Evolutionary conservation across 352 stramenopile genomes (phyloP).

Genomic region (Globisporangium irregulare): DNA sequence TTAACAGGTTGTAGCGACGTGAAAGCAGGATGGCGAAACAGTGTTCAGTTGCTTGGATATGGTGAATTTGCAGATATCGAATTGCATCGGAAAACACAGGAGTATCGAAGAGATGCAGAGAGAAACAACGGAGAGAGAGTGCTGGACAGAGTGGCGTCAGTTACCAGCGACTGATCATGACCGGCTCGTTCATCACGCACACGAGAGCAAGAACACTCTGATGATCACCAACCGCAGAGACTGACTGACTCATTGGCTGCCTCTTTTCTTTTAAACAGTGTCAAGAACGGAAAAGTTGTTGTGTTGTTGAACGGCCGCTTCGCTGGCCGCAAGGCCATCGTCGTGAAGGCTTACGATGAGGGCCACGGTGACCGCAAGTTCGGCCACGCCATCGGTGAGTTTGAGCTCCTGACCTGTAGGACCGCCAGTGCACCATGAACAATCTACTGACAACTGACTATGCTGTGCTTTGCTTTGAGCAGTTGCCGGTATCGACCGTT

Average conservation of each 20-base stretch:
- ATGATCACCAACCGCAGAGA: neutral
- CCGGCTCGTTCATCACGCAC: neutral
- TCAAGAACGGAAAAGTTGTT: conserved; percentile 99
- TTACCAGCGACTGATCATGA: neutral
- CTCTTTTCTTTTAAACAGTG: conserved; percentile 40
- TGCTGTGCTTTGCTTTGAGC: neutral
- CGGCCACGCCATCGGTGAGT: conserved; percentile 92
- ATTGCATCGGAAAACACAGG: neutral
- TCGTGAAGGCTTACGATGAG: conserved; percentile 99
- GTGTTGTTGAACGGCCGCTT: conserved; percentile 98
- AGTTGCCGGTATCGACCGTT: conserved; percentile 95
- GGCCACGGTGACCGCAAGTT: conserved; percentile 96
- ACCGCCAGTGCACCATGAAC: neutral
- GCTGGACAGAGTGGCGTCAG: neutral
- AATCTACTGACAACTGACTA: neutral
- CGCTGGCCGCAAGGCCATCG: conserved; percentile 98
- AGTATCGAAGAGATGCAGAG: neutral
- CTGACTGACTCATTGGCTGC: conserved; percentile 17
- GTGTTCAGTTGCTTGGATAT: neutral
- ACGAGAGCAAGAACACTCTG: neutral
- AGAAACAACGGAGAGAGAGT: neutral
- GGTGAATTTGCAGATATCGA: neutral
- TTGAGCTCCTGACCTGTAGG: neutral
- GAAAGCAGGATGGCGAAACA: neutral
- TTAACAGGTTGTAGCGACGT: neutral